Conservation (phyloP, 768 basidiomycete species). For the Gymnopilus junonius region DNA sequence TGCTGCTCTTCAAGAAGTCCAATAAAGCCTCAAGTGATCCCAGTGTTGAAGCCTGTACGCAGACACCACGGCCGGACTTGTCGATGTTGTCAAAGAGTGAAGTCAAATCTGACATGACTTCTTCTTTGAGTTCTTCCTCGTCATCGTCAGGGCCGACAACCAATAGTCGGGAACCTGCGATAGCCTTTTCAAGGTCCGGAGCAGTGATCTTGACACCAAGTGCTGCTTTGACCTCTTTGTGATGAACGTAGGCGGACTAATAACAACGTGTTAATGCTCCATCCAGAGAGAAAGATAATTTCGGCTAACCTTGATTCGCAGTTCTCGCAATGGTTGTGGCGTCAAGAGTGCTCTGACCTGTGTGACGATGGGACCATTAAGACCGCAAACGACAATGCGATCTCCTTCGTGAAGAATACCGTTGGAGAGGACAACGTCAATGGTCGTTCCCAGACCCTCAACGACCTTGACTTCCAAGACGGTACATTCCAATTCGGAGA, state of each 20-base stretch:
- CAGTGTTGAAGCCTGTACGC: constrained; percentile 95
- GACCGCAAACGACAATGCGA: constrained; percentile 92
- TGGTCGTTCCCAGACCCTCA: constrained; percentile 96
- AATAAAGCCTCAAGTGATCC: constrained; percentile 96
- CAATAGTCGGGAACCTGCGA: constrained; percentile 93
- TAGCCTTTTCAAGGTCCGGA: constrained; percentile 96
- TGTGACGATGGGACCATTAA: constrained; percentile 97
- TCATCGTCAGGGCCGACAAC: constrained; percentile 96
- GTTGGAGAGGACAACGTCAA: constrained; percentile 95
- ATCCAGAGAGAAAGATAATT: constrained; percentile 8
- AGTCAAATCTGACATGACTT: constrained; percentile 96
- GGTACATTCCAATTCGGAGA: constrained; percentile 96
- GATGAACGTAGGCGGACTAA: constrained; percentile 96
- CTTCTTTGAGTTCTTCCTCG: constrained; percentile 92
- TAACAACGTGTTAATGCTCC: constrained; percentile 13
- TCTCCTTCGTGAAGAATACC: constrained; percentile 92
- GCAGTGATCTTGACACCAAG: constrained; percentile 95
- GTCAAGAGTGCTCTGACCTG: constrained; percentile 93
- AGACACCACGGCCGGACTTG: constrained; percentile 95
- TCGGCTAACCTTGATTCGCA: constrained; percentile 85
- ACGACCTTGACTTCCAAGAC: constrained; percentile 99
- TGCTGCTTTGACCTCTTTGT: constrained; percentile 96
- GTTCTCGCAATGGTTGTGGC: constrained; percentile 93
- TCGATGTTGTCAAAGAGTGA: constrained; percentile 88
- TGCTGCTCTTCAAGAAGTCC: constrained; percentile 92